Base-by-base conservation (phyloP, 2,329 filamentous ascomycete species). In the Xylaria sp. region DNA sequence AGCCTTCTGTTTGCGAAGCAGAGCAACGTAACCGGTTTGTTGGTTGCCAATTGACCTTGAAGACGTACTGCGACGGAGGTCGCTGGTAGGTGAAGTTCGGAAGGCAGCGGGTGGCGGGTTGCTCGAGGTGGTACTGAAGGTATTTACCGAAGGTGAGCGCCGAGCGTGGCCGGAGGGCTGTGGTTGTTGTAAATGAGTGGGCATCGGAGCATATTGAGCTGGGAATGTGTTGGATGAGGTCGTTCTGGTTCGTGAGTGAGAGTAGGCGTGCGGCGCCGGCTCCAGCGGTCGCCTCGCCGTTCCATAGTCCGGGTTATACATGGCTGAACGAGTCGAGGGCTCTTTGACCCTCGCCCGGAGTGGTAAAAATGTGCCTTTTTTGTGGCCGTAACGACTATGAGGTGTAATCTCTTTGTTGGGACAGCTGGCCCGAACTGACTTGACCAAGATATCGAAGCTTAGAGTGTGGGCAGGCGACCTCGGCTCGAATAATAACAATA, bases 1-100 rank as follows among this genome's bases (percentile, higher is more conserved):
- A 39, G 94, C 96, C 80, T 98, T 98, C 82, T 99, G 96, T 80
- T 94, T 95, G 71, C 96, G 90, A 83, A 99, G 91, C n/a, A 98
- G 86, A 43, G 96, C 94, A 61, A 99, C 96, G 81, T 99, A 99
- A 72, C 94, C 91, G n/a, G 86, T 86, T 1, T 91, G 83, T 70
- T 88, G 87, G 18, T 80, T 78, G 56, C 83, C 84, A 71, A 86
- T 88, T 25, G 93, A 97, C 75, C 93, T 90, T 61, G 92, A 92
- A 3, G 94, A 97, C 36, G 90, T 93, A 33, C 93, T 97, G 73
- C 94, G 89, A 69, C 92, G 90, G 58, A 91, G 82, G 80, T 91
- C 88, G 78, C 78, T 84, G 58, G 78, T 85, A 72, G 85, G 83
- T 68, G 89, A 85, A 68, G 83, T 86, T 73, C 86, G 86, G 79